Base-by-base conservation (phyloP, 257 asterid genomes). In the Ballota nigra region DNA sequence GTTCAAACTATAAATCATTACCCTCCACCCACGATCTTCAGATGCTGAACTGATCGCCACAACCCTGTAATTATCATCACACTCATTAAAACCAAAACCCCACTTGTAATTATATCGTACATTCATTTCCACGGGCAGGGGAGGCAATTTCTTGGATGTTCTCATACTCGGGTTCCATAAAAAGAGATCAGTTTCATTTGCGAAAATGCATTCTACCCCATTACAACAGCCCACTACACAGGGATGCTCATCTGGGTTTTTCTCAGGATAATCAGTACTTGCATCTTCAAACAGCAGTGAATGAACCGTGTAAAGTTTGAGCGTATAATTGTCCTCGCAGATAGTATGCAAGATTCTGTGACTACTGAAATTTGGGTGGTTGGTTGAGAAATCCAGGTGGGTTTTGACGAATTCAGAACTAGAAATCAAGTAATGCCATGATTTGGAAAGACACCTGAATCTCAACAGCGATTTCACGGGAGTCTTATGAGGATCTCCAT, bases 91-190 rank as follows among this genome's bases (percentile, higher is more conserved):
- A n/a, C n/a, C n/a, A n/a, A n/a, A n/a, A n/a, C n/a, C n/a, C n/a
- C n/a, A n/a, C n/a, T n/a, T n/a, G n/a, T n/a, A n/a, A n/a, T n/a
- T n/a, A n/a, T n/a, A n/a, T n/a, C n/a, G n/a, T n/a, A n/a, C n/a
- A n/a, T n/a, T n/a, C n/a, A n/a, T n/a, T n/a, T n/a, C n/a, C n/a
- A n/a, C n/a, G n/a, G n/a, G n/a, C n/a, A n/a, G n/a, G n/a, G n/a
- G 22, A 3, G 88, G 87, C 71, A 87, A 34, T 58, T 58, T 72
- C 60, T 45, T 77, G 11, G 75, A 75, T 34, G 36, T 63, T 58
- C 83, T 76, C 11, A 82, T 78, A 8, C 85, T 13, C 2, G 88
- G 93, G 78, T 87, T 85, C 90, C 88, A 85, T 1, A 87, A 43
- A 67, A 55, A 74, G 63, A 85, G 36, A 57, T 75, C 73, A 4